Base-by-base conservation (phyloP, 345 rosid species). In the Eucalyptus guilfoylei region DNA sequence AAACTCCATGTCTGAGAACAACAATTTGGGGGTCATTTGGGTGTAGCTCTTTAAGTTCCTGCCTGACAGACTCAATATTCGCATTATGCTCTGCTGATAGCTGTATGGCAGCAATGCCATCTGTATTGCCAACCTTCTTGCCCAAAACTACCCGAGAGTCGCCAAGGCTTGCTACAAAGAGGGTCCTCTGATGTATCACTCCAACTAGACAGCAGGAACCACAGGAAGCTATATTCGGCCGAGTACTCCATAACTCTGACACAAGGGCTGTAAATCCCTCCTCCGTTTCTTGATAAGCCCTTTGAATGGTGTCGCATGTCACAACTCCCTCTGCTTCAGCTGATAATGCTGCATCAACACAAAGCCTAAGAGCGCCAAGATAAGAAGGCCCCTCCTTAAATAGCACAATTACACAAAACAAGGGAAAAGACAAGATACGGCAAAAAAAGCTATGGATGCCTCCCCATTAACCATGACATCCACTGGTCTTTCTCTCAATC, bases 131-230 rank as follows among this genome's bases (percentile, higher is more conserved):
- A 69, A 96, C 96, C 92, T 94, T 96, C 97, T 94, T 96, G 34
- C 98, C 99, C 81, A 97, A 89, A 26, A 96, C 97, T 89, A 94
- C 96, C 58, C 98, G 95, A 14, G 99, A 96, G 93, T 96, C 98
- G 76, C 99, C 99, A 21, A 96, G 93, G 85, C 95, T 97, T 45
- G 99, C 99, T 89, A 97, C 94, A 44, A 96, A 96, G 86, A 97
- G 96, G 5, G 99, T 96, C 92, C 91, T 95, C 88, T 91, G 95
- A 92, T 42, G 92, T 89, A 96, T 96, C 80, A 96, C 96, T 88
- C 99, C 99, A 91, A 97, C 98, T 49, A 97, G 91, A 90, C 99
- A 96, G 92, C 99, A 97, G 24, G 98, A 88, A 49, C 99, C 99
- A 85, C 94, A 93, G 40, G 98, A 94, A 48, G 99, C 99, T 88